Percentiles rank a stretch among this genome's conserved stretches.
phyloP scores from a whole-genome alignment of 225 moss, liverwort and hornwort species.

The Rhytidiadelphus loreus region DNA sequence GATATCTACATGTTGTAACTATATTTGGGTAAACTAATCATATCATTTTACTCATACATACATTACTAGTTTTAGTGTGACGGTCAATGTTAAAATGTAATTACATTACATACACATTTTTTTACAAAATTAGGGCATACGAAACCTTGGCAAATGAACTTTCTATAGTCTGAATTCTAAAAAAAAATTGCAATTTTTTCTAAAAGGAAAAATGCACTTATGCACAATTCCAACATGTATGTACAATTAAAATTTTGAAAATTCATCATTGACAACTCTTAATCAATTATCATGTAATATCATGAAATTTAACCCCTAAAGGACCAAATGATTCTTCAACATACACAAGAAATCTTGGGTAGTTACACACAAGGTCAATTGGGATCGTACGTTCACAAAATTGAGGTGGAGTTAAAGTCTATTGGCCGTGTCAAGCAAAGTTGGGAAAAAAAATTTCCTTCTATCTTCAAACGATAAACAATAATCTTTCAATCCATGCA shows the following conservation, averaged over 20 bases:
- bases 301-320: not conserved
- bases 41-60: not conserved
- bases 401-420: not conserved
- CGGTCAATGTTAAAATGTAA: not conserved
- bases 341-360: too few relatives aligned
- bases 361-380: too few relatives aligned
- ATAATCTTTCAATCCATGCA: not conserved
- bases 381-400: too few relatives aligned
- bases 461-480: not conserved
- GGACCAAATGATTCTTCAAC: too few relatives aligned
- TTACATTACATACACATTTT: not conserved
- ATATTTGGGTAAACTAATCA: not conserved
- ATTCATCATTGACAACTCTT: not conserved
- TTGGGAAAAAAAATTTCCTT: too few relatives aligned
- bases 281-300: not conserved
- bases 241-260: not conserved
- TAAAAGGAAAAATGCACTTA: not conserved
- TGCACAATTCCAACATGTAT: not conserved
- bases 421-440: accelerated
- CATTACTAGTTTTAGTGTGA: not conserved
- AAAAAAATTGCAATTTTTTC: accelerated
- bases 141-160: not conserved
- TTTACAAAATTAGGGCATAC: not conserved
- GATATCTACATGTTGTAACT: not conserved
- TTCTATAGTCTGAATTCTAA: not conserved